Conservation (phyloP, 768 basidiomycete species). For the Mrakia hoshinonis region DNA sequence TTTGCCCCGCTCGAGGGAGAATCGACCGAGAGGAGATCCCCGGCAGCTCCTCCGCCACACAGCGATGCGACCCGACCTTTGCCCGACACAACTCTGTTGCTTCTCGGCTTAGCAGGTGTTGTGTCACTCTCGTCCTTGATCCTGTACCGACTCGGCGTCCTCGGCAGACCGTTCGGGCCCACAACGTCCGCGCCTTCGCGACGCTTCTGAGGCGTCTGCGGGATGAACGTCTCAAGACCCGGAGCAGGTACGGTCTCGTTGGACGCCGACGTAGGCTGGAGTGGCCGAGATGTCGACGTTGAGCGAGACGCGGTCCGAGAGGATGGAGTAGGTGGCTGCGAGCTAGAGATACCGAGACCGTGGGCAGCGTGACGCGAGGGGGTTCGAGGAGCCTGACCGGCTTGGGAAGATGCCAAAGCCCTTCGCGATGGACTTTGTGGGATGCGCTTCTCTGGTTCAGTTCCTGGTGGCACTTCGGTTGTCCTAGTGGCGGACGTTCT, state of each 20-base stretch:
- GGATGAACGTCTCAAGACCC: background rate
- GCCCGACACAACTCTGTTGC: background rate
- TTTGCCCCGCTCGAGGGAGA: background rate
- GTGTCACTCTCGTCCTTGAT: slow-evolving; percentile 5
- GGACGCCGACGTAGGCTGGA: background rate
- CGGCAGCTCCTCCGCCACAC: background rate
- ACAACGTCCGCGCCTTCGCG: background rate
- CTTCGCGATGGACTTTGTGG: background rate
- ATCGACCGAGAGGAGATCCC: background rate
- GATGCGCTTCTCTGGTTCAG: background rate
- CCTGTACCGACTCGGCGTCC: slow-evolving; percentile 23
- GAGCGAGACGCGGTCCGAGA: background rate
- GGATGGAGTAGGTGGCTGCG: background rate
- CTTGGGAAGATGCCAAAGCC: background rate
- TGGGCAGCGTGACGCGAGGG: background rate
- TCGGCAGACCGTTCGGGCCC: background rate
- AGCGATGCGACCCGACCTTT: background rate
- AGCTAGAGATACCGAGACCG: background rate
- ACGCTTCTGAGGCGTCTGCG: slow-evolving; percentile 11
- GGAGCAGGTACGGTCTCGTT: background rate
- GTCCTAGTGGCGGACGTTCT: background rate
- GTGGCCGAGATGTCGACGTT: background rate
- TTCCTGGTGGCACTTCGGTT: background rate
- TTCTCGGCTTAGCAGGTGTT: background rate
- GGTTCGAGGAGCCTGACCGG: background rate